These are phyloP conservation scores for Catharanthus roseus DNA, from an alignment of 257 asterid genomes.

Conservation along the genomic window DNA sequence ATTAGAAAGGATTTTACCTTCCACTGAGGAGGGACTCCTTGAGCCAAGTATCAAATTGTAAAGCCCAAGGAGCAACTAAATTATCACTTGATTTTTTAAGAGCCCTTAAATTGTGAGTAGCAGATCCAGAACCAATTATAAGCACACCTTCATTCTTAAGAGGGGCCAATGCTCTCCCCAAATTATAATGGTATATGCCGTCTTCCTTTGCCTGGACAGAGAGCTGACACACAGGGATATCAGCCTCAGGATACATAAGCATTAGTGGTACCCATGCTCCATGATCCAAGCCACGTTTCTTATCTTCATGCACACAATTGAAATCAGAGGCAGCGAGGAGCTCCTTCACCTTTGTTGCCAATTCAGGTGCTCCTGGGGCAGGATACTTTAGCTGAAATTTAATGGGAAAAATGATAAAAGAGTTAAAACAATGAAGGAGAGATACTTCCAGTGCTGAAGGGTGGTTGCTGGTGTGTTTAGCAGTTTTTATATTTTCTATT, in stretches of 20 bases:
- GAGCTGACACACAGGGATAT: slow-evolving; percentile 77
- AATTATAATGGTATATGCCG: slow-evolving; percentile 61
- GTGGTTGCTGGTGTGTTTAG: too few species aligned
- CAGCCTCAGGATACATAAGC: slow-evolving; percentile 86
- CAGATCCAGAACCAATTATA: slow-evolving; percentile 73
- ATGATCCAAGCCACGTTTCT: slow-evolving; percentile 70
- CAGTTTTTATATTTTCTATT: too few species aligned
- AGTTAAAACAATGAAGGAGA: background rate
- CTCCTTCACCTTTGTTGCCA: slow-evolving; percentile 57
- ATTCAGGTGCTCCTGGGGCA: slow-evolving; percentile 74
- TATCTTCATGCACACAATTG: slow-evolving; percentile 45
- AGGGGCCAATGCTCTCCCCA: slow-evolving; percentile 67
- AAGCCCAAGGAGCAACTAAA: slow-evolving; percentile 57
- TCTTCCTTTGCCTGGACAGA: slow-evolving; percentile 60
- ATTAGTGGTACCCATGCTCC: slow-evolving; percentile 90
- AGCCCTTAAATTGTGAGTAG: slow-evolving; percentile 61
- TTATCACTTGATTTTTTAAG: slow-evolving; percentile 14
- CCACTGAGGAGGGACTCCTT: slow-evolving; percentile 53
- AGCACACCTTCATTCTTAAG: slow-evolving; percentile 74
- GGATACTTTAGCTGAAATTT: slow-evolving; percentile 53
- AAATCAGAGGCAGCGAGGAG: slow-evolving; percentile 51
- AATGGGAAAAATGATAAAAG: background rate
- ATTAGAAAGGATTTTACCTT: slow-evolving; percentile 33
- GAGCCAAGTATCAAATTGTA: slow-evolving; percentile 64
- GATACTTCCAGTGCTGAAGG: background rate